Conservation (phyloP, 2,329 filamentous ascomycete species). For the Graphilbum sp. region DNA sequence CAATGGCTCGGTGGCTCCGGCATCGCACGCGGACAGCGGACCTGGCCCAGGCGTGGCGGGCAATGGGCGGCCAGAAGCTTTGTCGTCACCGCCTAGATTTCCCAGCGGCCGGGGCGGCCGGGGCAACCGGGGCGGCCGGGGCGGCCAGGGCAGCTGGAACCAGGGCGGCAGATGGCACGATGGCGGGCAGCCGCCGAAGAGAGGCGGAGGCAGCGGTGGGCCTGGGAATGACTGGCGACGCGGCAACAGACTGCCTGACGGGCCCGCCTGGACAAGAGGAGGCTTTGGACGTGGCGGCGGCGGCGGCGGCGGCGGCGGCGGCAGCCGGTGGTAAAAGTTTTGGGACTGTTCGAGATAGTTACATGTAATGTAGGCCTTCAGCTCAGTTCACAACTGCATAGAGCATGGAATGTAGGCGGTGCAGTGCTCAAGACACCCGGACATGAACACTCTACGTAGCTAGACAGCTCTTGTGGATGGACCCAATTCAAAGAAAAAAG, state of each 20-base stretch:
- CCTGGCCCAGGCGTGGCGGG: slow-evolving; percentile 19
- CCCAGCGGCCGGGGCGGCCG: slow-evolving; percentile 2
- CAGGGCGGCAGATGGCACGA: background rate
- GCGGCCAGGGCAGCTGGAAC: background rate
- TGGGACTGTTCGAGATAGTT: no score
- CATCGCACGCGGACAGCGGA: slow-evolving; percentile 30
- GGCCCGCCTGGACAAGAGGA: slow-evolving; percentile 26
- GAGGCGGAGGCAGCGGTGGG: background rate
- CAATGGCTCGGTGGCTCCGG: slow-evolving; percentile 50
- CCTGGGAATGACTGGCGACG: slow-evolving; percentile 49
- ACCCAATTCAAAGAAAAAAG: no score
- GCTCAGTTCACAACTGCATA: no score
- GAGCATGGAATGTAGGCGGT: no score
- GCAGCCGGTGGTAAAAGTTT: slow-evolving; percentile 1
- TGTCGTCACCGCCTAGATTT: background rate
- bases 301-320: background rate
- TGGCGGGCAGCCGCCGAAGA: background rate
- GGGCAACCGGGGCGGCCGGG: background rate
- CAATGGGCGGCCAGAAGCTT: background rate
- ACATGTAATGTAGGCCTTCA: no score
- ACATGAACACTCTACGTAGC: no score
- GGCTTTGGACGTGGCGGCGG: slow-evolving; percentile 12
- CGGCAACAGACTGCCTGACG: slow-evolving; percentile 44
- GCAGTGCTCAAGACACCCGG: no score
- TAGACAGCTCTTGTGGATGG: no score